A percentile compares a stretch with the other conserved stretches of the same genome.
Conservation (phyloP, 306 rosid genomes). For the Pachyrhizus erosus region DNA sequence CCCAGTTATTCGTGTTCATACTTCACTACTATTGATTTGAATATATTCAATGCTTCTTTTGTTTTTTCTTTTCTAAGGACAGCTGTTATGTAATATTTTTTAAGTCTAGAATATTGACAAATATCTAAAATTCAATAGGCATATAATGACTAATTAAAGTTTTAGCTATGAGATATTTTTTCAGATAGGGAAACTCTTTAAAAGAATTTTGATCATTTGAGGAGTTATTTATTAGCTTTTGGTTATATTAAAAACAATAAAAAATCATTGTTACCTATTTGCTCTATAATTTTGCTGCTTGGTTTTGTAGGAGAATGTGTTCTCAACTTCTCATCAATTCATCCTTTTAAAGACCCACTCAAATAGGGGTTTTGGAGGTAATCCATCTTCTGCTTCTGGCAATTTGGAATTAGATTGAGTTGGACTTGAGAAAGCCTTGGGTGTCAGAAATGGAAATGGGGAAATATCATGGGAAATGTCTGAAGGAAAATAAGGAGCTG, state of each 20-base stretch:
- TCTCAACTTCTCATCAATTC: too few species aligned
- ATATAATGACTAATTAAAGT: too few species aligned
- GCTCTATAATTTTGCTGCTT: too few species aligned
- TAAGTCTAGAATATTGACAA: neutral
- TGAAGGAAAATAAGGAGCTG: neutral
- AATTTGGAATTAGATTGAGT: constrained; percentile 49
- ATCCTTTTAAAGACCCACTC: too few species aligned
- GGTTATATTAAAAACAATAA: too few species aligned
- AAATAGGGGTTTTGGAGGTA: constrained; percentile 43
- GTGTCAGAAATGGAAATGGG: constrained; percentile 47
- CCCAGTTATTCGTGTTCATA: constrained; percentile 23
- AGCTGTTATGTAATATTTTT: constrained; percentile 17
- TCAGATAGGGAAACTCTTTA: neutral
- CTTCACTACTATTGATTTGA: neutral
- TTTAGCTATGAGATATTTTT: neutral
- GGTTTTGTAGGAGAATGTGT: too few species aligned
- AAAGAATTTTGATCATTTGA: neutral
- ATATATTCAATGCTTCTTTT: neutral
- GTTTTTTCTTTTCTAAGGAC: neutral
- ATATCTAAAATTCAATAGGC: neutral
- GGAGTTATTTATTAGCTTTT: neutral
- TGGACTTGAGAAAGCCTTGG: constrained; percentile 38
- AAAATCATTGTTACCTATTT: too few species aligned
- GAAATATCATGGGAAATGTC: constrained; percentile 43
- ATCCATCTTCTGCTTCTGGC: constrained; percentile 28